Conservation (phyloP, 306 rosid genomes). For the Glycine soja region DNA sequence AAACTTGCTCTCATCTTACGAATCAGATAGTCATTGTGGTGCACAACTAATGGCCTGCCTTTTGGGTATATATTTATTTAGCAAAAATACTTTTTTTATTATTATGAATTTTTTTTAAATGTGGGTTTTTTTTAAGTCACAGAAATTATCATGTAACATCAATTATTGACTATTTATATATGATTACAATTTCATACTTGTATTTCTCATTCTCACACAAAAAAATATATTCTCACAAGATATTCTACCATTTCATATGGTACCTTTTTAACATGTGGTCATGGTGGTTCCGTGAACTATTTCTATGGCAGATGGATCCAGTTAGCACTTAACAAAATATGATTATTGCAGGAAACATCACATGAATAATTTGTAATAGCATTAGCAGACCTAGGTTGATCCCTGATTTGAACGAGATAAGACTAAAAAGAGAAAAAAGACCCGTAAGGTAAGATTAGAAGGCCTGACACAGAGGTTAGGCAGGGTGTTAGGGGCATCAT, state of each 20-base stretch:
- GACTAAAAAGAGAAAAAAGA: too few relatives aligned
- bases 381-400: too few relatives aligned
- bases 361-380: background rate
- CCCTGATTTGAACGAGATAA: too few relatives aligned
- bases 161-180: background rate
- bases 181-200: too few relatives aligned
- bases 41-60: too few relatives aligned
- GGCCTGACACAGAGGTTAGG: background rate
- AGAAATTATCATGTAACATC: background rate
- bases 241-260: too few relatives aligned
- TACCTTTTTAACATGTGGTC: background rate
- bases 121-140: too few relatives aligned
- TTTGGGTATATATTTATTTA: background rate
- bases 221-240: background rate
- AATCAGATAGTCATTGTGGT: too few relatives aligned
- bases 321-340: background rate
- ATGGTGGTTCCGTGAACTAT: background rate
- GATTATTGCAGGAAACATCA: constrained; percentile 10
- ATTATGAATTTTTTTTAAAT: too few relatives aligned
- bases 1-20: too few relatives aligned
- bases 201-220: background rate
- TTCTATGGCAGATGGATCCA: background rate
- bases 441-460: background rate
- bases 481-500: constrained; percentile 4
- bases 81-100: background rate